Evolutionary conservation across 805 yeast genomes (phyloP), one percentile per base, ranked within the genome.

Genomic region (Dipodascopsis tothii): DNA sequence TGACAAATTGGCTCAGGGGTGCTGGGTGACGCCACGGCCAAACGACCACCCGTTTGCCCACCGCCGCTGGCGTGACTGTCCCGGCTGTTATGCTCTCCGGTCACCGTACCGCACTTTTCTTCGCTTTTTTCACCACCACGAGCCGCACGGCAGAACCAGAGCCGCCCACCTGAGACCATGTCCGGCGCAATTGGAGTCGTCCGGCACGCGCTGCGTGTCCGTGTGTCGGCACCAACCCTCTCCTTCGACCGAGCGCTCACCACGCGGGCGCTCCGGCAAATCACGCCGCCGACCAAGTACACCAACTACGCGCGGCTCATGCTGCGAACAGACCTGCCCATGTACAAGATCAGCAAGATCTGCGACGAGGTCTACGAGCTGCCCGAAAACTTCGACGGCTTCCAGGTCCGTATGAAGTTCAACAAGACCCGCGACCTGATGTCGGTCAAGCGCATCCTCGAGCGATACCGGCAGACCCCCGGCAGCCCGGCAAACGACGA

Each of bases 381-480:
- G 11, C 30, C 30, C 9, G 30, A 25, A 14, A 25, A 25, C 30
- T 25, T 25, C 14, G 30, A 25, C 30, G 30, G 30, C 30, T 25
- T 25, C 30, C 30, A 25, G 30, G 30, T 25, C 14, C 30, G 30
- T 9, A 25, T 25, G 30, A 25, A 25, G 30, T 25, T 9, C 14
- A 9, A 9, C 14, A 25, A 25, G 30, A 25, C 11, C 30, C 30
- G 30, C 1, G 88, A 83, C 50, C 65, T 86, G 43, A 74, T 84
- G 75, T 59, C 72, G 2, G 77, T 84, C 66, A 84, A 84, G 59
- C 70, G 73, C 22, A 78, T 83, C 0, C 63, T 87, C 21, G 78
- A 76, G 37, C 76, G 74, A 41, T 68, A 82, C 40, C 62, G 95
- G 35, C 30, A 25, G 30, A 14, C 9, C 9, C 30, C 30, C 14